phyloP scores from a whole-genome alignment of 495 filamentous ascomycete species.

The Xylaria bambusicola region DNA sequence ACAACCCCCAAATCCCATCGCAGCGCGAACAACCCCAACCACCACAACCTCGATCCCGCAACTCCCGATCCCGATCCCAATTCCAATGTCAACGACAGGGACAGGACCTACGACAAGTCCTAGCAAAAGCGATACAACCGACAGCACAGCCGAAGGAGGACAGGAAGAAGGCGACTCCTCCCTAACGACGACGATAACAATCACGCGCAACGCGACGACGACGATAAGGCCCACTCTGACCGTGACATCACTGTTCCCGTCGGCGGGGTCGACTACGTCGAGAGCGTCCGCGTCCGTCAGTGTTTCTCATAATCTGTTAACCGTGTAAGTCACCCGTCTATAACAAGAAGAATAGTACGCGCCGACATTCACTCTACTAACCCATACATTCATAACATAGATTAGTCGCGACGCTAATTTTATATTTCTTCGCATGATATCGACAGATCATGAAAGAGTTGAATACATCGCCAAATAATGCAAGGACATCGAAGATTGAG shows the following conservation, averaged over 20 bases:
- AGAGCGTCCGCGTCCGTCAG: no score
- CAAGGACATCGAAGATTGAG: no score
- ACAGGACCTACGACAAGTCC: no score
- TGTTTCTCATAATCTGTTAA: no score
- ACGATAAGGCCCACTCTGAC: slow-evolving; percentile 12
- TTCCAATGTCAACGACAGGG: no score
- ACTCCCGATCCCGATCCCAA: not conserved
- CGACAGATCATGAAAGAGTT: no score
- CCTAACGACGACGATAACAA: slow-evolving; percentile 8
- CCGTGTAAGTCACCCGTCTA: no score
- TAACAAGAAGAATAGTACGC: no score
- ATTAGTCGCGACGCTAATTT: not conserved
- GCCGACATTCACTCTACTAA: no score
- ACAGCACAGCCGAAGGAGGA: not conserved
- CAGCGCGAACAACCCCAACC: no score
- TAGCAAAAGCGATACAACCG: slow-evolving; percentile 19
- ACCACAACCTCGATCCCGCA: not conserved
- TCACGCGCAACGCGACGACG: slow-evolving; percentile 8
- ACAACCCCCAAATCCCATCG: not conserved
- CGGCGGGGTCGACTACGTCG: not conserved
- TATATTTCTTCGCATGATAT: not conserved
- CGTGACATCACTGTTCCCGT: slow-evolving; percentile 5
- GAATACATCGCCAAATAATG: no score
- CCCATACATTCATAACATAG: not conserved
- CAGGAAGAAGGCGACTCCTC: no score